phyloP scores from a whole-genome alignment of 2,329 filamentous ascomycete genomes.

The Escovopsis sp. region DNA sequence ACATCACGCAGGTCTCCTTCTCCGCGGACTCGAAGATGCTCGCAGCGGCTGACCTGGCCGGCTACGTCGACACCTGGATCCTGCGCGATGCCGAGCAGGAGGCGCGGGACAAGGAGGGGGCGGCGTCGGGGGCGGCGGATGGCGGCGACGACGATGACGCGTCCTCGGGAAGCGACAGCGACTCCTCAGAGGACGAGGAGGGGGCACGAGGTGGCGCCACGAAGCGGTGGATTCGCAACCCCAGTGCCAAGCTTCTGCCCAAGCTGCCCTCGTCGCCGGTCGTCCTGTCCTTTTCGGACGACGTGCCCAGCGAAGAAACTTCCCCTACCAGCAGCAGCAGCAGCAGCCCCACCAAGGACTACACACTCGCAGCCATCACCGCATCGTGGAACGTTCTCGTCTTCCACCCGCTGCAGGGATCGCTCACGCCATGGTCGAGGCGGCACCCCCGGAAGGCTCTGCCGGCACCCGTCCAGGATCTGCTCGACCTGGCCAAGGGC shows the following conservation, averaged over 20 bases:
- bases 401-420: constrained; percentile 64
- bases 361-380: constrained; percentile 37
- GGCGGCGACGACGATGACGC: constrained; percentile 19
- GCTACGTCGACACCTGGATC: constrained; percentile 77
- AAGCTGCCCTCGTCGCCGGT: constrained; percentile 50
- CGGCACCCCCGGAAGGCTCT: constrained; percentile 64
- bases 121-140: constrained; percentile 16
- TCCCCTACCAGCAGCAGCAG: constrained; percentile 11
- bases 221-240: constrained; percentile 61
- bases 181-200: constrained; percentile 29
- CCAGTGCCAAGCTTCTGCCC: constrained; percentile 52
- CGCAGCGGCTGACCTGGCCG: constrained; percentile 65
- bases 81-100: constrained; percentile 31
- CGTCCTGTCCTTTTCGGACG: constrained; percentile 50
- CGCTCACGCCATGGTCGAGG: constrained; percentile 71
- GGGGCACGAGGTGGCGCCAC: constrained; percentile 20
- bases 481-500: constrained; percentile 70
- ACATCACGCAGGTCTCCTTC: constrained; percentile 60
- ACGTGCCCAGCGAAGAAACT: constrained; percentile 26
- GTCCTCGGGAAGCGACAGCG: constrained; percentile 20
- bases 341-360: constrained; percentile 24
- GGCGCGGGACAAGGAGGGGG: constrained; percentile 15
- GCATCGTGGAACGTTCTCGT: constrained; percentile 53
- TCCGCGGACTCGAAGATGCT: constrained; percentile 67
- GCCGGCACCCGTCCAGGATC: constrained; percentile 56